A percentile compares a stretch with the other conserved stretches of the same genome.
phyloP scores from a whole-genome alignment of 2,329 filamentous ascomycete genomes.

The Microdochium nivale region DNA sequence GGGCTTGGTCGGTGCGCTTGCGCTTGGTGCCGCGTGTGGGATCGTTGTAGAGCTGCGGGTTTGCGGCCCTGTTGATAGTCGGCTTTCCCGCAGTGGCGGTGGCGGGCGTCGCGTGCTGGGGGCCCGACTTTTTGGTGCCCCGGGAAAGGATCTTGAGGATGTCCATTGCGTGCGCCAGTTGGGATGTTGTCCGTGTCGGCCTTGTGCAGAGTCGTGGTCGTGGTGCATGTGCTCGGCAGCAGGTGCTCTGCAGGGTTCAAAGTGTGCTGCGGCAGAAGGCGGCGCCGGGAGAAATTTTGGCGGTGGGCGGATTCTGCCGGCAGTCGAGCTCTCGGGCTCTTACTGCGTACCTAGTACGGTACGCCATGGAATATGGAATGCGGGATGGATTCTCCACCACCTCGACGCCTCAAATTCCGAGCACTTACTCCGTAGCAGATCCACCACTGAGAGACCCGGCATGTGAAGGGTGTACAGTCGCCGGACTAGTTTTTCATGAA shows the following conservation, averaged over 20 bases:
- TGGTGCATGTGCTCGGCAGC: background rate
- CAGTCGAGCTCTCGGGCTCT: background rate
- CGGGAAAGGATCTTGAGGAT: constrained; percentile 65
- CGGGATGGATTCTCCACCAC: too few relatives aligned
- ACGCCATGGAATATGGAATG: too few relatives aligned
- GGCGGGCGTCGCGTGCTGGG: constrained; percentile 23
- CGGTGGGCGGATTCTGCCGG: constrained; percentile 1
- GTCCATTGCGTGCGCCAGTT: constrained; percentile 57
- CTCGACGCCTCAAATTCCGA: too few relatives aligned
- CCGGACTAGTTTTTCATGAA: too few relatives aligned
- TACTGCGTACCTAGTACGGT: too few relatives aligned
- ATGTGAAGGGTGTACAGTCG: too few relatives aligned
- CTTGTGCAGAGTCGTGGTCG: too few relatives aligned
- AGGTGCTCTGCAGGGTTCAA: background rate
- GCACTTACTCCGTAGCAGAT: too few relatives aligned
- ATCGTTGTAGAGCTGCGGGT: constrained; percentile 64
- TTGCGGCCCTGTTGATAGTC: constrained; percentile 35
- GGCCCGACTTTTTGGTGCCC: constrained; percentile 49
- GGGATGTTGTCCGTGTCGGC: too few relatives aligned
- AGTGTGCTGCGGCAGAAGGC: background rate
- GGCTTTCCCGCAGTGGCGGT: too few relatives aligned
- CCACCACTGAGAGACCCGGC: too few relatives aligned
- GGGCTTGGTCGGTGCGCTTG: constrained; percentile 35
- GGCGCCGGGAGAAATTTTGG: background rate
- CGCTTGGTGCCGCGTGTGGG: constrained; percentile 40